Conservation (phyloP, 495 filamentous ascomycete species). For the Aspergillus avenaceus region DNA sequence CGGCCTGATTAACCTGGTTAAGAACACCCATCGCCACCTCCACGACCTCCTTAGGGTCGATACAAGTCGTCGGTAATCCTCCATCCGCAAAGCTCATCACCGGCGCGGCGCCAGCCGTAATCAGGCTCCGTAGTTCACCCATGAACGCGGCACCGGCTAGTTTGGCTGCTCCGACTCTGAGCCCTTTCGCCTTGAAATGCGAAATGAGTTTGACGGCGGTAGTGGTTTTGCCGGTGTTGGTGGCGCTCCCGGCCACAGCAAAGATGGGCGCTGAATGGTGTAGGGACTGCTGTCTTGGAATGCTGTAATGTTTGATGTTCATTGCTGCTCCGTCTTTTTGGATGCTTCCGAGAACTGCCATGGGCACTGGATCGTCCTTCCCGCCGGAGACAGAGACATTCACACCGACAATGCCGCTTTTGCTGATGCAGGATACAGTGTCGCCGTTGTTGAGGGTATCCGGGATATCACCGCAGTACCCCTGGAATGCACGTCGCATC, state of each 20-base stretch:
- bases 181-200: background rate
- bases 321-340: background rate
- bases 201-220: background rate
- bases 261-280: background rate
- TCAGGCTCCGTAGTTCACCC: background rate
- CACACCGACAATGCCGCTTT: background rate
- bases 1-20: background rate
- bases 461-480: background rate
- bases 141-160: background rate
- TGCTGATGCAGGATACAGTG: background rate
- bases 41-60: background rate
- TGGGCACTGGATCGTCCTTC: too few species aligned
- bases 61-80: background rate
- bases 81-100: background rate
- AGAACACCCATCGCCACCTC: background rate
- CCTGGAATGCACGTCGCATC: background rate
- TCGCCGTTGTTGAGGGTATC: background rate
- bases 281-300: background rate
- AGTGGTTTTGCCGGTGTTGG: background rate
- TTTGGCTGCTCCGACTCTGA: background rate
- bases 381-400: too few species aligned
- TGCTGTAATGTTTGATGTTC: background rate
- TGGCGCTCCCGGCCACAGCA: background rate
- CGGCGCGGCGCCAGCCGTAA: background rate
- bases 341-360: background rate